Evolutionary conservation across 306 rosid genomes (phyloP).

Genomic region (Pyrus bretschneideri): DNA sequence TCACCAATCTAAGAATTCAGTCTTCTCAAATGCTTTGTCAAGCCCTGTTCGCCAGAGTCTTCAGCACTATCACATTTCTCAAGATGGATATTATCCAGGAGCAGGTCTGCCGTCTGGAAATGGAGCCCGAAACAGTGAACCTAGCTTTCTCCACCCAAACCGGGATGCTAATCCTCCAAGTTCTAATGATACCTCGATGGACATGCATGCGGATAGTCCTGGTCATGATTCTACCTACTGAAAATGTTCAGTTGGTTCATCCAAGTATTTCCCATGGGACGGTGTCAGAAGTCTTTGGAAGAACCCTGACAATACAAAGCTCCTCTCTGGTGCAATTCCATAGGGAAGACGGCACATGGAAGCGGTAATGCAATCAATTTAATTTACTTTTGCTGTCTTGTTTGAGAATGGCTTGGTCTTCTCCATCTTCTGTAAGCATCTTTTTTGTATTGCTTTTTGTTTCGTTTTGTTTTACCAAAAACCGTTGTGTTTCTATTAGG

Average conservation of each 20-base stretch:
- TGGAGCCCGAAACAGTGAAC: constrained; percentile 47
- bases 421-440: constrained; percentile 32
- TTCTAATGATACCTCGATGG: constrained; percentile 76
- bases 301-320: constrained; percentile 12
- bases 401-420: constrained; percentile 25
- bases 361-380: constrained; percentile 20
- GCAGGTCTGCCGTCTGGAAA: constrained; percentile 43
- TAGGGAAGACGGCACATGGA: constrained; percentile 18
- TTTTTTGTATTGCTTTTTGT: constrained; percentile 20
- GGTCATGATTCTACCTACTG: constrained; percentile 15
- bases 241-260: constrained; percentile 11
- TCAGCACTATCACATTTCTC: constrained; percentile 62
- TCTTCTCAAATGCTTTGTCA: constrained; percentile 76
- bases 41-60: constrained; percentile 78
- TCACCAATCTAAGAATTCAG: constrained; percentile 62
- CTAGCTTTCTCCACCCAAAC: constrained; percentile 38
- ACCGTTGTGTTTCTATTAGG: constrained; percentile 6
- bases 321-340: constrained; percentile 21
- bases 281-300: constrained; percentile 26
- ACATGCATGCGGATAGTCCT: constrained; percentile 82
- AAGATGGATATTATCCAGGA: constrained; percentile 14
- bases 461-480: constrained; percentile 8
- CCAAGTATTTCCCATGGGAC: not conserved
- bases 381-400: constrained; percentile 19
- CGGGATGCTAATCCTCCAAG: constrained; percentile 43